Evolutionary conservation across 768 basidiomycete species (phyloP).

Genomic region (Porpolomopsis calyptriformis): DNA sequence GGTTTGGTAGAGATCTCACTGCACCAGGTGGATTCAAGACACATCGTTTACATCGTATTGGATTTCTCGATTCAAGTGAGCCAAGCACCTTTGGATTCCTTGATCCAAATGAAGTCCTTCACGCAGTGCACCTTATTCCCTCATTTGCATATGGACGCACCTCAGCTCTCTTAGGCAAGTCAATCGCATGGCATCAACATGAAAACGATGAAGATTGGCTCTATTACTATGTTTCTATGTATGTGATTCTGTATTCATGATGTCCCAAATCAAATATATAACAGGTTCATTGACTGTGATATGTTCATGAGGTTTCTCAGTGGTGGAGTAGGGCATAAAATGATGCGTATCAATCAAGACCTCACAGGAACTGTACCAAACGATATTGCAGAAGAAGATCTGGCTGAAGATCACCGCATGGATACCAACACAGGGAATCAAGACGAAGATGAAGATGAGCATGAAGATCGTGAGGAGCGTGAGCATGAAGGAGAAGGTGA

Average conservation of each 20-base stretch:
- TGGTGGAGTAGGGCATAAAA: slow-evolving; percentile 21
- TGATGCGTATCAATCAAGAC: no score
- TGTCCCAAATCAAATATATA: not conserved
- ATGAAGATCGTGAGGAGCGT: not conserved
- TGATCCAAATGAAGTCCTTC: slow-evolving; percentile 13
- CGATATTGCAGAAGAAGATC: not conserved
- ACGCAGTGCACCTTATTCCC: slow-evolving; percentile 13
- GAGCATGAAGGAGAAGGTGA: no score
- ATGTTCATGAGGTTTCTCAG: slow-evolving; percentile 27
- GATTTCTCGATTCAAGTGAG: slow-evolving; percentile 6
- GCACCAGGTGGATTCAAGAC: not conserved
- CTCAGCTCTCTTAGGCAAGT: not conserved
- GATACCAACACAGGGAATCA: not conserved
- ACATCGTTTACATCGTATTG: slow-evolving; percentile 2
- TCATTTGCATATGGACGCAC: slow-evolving; percentile 5
- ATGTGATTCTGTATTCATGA: not conserved
- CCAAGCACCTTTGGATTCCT: slow-evolving; percentile 14
- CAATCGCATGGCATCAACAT: not conserved
- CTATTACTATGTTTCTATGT: slow-evolving; percentile 30
- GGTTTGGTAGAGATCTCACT: slow-evolving; percentile 6
- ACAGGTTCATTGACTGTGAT: slow-evolving; percentile 30
- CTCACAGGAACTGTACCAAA: not conserved
- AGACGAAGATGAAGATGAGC: slow-evolving; percentile 1
- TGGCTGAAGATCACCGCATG: not conserved
- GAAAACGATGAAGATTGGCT: slow-evolving; percentile 17